A percentile compares a stretch with the other conserved stretches of the same genome.
Evolutionary conservation across 768 basidiomycete genomes (phyloP).

Genomic region (Hirschioporus abietinus): DNA sequence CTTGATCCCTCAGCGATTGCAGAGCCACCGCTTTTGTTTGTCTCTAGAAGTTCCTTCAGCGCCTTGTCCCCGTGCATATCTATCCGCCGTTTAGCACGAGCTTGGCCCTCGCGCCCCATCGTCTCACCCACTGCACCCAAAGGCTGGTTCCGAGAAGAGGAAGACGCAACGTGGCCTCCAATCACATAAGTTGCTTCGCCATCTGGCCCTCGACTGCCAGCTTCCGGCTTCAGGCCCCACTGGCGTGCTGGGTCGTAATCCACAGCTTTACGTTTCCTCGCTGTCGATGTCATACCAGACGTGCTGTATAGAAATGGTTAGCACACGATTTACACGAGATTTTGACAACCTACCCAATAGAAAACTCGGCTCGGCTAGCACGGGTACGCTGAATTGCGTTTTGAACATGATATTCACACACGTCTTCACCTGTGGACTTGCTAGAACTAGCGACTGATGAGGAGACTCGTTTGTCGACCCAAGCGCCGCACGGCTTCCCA

Average conservation of each 20-base stretch:
- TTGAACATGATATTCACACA: conserved; percentile 91
- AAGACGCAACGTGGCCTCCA: conserved; percentile 69
- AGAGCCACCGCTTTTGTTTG: conserved; percentile 61
- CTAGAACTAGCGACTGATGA: background rate
- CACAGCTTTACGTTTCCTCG: conserved; percentile 46
- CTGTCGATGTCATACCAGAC: conserved; percentile 54
- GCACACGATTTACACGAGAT: background rate
- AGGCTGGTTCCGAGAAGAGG: conserved; percentile 16
- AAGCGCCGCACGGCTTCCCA: conserved; percentile 75
- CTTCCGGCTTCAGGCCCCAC: conserved; percentile 65
- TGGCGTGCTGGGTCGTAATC: conserved; percentile 66
- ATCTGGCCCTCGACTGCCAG: conserved; percentile 16
- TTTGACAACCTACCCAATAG: conserved; percentile 54
- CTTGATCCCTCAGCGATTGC: conserved; percentile 47
- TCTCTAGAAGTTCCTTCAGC: conserved; percentile 53
- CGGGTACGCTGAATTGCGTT: conserved; percentile 70
- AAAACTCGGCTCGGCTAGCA: conserved; percentile 81
- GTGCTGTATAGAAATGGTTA: conserved; percentile 43
- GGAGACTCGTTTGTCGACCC: conserved; percentile 86
- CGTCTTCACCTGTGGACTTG: conserved; percentile 31
- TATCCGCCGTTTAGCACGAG: conserved; percentile 60
- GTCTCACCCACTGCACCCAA: conserved; percentile 46
- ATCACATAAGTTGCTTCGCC: conserved; percentile 70
- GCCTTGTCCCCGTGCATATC: conserved; percentile 56
- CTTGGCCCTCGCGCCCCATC: conserved; percentile 77